These are phyloP conservation scores for Russula lepida DNA, from an alignment of 768 basidiomycete species.

Conservation along the genomic window DNA sequence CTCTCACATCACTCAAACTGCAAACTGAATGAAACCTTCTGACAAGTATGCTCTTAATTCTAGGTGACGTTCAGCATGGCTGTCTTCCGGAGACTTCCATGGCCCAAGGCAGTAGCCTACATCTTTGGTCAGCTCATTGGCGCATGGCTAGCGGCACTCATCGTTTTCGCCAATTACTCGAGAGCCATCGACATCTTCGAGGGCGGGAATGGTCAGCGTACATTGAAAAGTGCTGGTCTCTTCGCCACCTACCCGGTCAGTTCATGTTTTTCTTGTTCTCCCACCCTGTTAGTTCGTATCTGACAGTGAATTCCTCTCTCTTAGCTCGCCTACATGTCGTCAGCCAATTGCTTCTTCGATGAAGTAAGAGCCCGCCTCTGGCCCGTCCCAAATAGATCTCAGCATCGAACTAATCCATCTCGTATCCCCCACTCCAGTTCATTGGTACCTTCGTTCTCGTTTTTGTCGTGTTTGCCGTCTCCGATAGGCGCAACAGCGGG, in stretches of 20 bases:
- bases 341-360: slow-evolving; percentile 38
- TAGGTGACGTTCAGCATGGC: slow-evolving; percentile 66
- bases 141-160: slow-evolving; percentile 46
- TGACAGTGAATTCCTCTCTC: not conserved
- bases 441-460: slow-evolving; percentile 48
- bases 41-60: not conserved
- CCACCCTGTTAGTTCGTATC: not conserved
- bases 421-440: slow-evolving; percentile 33
- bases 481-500: slow-evolving; percentile 44
- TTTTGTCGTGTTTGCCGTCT: slow-evolving; percentile 45
- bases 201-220: slow-evolving; percentile 46
- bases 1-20: not conserved
- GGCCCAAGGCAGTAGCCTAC: slow-evolving; percentile 61
- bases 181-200: slow-evolving; percentile 59
- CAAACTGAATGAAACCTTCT: not conserved
- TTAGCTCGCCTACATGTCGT: slow-evolving; percentile 36
- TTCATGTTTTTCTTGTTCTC: slow-evolving; percentile 5
- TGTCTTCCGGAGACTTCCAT: slow-evolving; percentile 61
- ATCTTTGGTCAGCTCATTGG: slow-evolving; percentile 59
- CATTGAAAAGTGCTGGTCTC: slow-evolving; percentile 47
- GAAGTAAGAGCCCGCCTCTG: slow-evolving; percentile 27
- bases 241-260: slow-evolving; percentile 58
- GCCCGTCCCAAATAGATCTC: too few relatives aligned
- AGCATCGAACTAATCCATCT: not conserved
- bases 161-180: slow-evolving; percentile 56